phyloP scores from a whole-genome alignment of 768 basidiomycete genomes.

The Auricularia sp. region DNA sequence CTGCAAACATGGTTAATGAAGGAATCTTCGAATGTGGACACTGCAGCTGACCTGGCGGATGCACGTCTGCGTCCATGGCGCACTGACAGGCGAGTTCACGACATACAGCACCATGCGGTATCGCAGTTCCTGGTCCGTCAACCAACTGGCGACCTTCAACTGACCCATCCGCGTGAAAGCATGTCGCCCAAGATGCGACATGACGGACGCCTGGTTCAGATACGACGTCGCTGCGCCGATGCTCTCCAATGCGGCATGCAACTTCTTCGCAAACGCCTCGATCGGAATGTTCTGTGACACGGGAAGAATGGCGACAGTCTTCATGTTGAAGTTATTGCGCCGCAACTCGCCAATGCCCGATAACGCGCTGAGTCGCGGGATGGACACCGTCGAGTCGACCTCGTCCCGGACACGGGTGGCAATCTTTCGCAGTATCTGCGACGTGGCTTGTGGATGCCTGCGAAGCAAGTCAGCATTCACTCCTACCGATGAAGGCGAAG shows the following conservation, averaged over 20 bases:
- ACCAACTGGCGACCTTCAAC: conserved; percentile 87
- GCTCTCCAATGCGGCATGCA: conserved; percentile 79
- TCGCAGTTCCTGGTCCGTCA: conserved; percentile 91
- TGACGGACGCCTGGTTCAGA: conserved; percentile 89
- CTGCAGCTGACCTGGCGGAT: conserved; percentile 66
- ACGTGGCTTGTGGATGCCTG: conserved; percentile 9
- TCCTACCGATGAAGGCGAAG: too few relatives aligned
- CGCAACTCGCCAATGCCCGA: conserved; percentile 40
- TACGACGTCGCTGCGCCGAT: conserved; percentile 91
- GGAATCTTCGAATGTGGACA: neutral
- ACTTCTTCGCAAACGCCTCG: conserved; percentile 79
- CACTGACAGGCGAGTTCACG: conserved; percentile 88
- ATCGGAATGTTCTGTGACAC: conserved; percentile 81
- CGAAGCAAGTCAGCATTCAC: neutral
- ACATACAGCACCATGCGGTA: conserved; percentile 92
- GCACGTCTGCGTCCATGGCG: conserved; percentile 97
- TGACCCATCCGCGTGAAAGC: conserved; percentile 96
- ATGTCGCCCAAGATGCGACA: conserved; percentile 84
- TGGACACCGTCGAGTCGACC: conserved; percentile 49
- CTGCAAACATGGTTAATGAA: conserved; percentile 25
- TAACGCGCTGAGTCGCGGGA: conserved; percentile 34
- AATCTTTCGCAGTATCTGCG: conserved; percentile 64
- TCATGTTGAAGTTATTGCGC: conserved; percentile 77
- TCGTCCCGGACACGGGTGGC: conserved; percentile 85
- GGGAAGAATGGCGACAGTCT: conserved; percentile 90